Evolutionary conservation across 1,284 basidiomycete genomes (phyloP), one percentile per base, ranked within the genome.

Genomic region (Leccinum subspadiceum): DNA sequence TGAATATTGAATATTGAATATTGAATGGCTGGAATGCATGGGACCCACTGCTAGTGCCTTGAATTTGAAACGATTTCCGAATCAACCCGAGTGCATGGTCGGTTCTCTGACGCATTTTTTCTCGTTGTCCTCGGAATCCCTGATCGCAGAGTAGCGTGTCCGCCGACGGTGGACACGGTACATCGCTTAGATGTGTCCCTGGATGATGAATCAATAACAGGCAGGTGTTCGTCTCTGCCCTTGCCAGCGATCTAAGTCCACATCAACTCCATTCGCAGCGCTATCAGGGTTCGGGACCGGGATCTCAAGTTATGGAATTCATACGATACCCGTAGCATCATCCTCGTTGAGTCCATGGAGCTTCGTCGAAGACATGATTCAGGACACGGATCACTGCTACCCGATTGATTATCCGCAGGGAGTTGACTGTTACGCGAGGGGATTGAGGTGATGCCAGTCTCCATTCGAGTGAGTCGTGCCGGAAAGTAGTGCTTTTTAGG

Each of bases 241-340:
- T 44, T 24, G 57, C 20, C 35, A 35, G 55, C 24, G 41, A 51
- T 29, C 44, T 20, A 12, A 20, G 51, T 17, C 22, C 33, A 35
- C 49, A 22, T 54, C 35, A 51, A 59, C 68, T 51, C 65, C 58
- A n/a, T 54, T 54, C 24, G 54, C 53, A 62, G 57, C 51, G 41
- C 33, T 15, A 49, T 49, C 48, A 54, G 17, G 65, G 24, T 52
- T n/a, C 31, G 52, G 20, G 29, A 35, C 37, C 41, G 54, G 49
- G 26, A 49, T 44, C 51, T 33, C 37, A 53, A 41, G 55, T 60
- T 52, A 55, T 59, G 49, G 55, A 70, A 59, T 71, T 60, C 60
- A 62, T 56, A 58, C 57, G 17, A 39, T 49, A 15, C 29, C 48
- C 10, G 37, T 51, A 39, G 48, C 48, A 20, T 46, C 46, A 33